Evolutionary conservation across 768 basidiomycete species (phyloP), one percentile per base, ranked within the genome.

Genomic region (Termitomyces sp.): DNA sequence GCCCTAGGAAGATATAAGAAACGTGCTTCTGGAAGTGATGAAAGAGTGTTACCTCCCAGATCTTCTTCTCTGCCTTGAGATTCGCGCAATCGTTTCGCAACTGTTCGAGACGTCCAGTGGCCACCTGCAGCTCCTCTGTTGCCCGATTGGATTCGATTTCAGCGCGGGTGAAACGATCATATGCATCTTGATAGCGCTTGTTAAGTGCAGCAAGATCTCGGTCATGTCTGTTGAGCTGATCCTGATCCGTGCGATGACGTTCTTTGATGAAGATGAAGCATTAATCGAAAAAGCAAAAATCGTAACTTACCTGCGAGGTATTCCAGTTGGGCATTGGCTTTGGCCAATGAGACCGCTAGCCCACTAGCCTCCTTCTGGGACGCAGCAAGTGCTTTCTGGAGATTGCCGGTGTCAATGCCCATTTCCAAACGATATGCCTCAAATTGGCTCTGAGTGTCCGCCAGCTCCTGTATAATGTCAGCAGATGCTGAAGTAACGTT

Each of bases 61-160:
- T 90, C 66, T 85, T 88, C 77, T 93, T 95, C 80, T 98, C 96
- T 0, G 94, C 94, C 44, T 89, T 85, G 18, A 97, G 80, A 68
- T 92, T 95, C 2, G 91, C 89, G 61, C 79, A 83, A 64, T 98
- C 95, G 62, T 90, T 92, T 10, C 92, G 84, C 39, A 94, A 74
- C 57, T 90, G 86, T 60, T 95, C 92, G 16, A 87, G 73, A 24
- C 80, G 79, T 26, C 81, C 75, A 60, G 82, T 84, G 2, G 84
- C 77, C 7, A 77, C 70, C 22, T 82, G 75, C 10, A 90, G 74
- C 45, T 91, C 87, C 45, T 90, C 87, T 16, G 82, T 74, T 36
- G 86, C 81, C 55, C 88, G 81, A 60, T 81, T 80, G 59, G 82
- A 86, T 63, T 90, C 85, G 57, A 92, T 86, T 62, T 94, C 92